These are phyloP conservation scores for Syzygium malaccense DNA, from an alignment of 441 rosid species.

Conservation along the genomic window DNA sequence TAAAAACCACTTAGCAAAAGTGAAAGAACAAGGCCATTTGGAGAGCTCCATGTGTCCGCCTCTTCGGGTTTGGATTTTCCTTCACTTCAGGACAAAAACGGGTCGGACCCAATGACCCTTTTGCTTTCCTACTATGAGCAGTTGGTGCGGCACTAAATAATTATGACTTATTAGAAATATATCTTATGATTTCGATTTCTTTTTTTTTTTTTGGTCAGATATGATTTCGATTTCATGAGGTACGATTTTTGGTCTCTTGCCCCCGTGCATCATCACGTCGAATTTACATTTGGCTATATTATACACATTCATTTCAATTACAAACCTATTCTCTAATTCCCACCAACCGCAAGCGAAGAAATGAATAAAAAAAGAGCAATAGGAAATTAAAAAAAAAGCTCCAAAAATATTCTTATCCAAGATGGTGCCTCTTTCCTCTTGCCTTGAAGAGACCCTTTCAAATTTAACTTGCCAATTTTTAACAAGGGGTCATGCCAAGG, in stretches of 20 bases:
- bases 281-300: neutral
- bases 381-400: no score
- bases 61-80: slow-evolving; percentile 19
- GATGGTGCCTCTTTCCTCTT: neutral
- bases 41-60: slow-evolving; percentile 27
- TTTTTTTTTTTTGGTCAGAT: no score
- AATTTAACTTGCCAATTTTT: neutral
- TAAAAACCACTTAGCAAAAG: neutral
- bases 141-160: neutral
- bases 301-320: neutral
- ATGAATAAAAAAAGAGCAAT: no score
- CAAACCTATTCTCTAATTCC: neutral
- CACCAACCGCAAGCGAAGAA: neutral
- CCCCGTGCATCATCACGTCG: no score
- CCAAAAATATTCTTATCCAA: neutral
- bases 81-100: slow-evolving; percentile 21
- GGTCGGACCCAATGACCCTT: slow-evolving; percentile 9
- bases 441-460: neutral
- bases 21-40: slow-evolving; percentile 10
- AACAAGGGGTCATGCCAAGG: neutral
- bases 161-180: neutral
- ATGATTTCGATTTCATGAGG: neutral
- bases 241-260: neutral
- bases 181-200: neutral
- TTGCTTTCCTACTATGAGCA: neutral